Evolutionary conservation across 306 rosid genomes (phyloP).

Genomic region (Cyclanthera cordifolia): DNA sequence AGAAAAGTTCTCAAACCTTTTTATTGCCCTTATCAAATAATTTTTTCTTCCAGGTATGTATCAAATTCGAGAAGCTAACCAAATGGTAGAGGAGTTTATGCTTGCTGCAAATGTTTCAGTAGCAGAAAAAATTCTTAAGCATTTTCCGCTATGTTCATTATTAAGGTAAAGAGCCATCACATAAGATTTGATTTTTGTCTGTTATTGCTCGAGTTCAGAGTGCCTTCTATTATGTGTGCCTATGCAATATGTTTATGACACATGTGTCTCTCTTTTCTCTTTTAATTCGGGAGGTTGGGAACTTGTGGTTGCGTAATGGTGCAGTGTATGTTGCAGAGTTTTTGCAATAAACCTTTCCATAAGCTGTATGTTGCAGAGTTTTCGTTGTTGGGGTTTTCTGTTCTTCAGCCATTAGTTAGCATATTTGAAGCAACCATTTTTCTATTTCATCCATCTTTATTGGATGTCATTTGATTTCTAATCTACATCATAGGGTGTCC

Average conservation of each 20-base stretch:
- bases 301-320: background rate
- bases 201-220: background rate
- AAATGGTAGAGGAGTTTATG: constrained; percentile 99
- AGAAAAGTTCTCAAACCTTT: background rate
- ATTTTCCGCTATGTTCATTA: constrained; percentile 60
- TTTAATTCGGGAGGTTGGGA: background rate
- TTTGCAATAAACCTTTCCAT: background rate
- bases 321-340: background rate
- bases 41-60: constrained; percentile 64
- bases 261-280: background rate
- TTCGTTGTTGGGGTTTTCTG: no score
- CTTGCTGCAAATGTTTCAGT: constrained; percentile 97
- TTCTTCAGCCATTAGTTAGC: background rate
- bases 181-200: background rate
- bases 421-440: background rate
- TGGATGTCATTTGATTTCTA: background rate
- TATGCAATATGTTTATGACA: background rate
- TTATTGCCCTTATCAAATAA: background rate
- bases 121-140: constrained; percentile 71
- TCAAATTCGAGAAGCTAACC: constrained; percentile 96
- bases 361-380: background rate
- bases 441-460: background rate
- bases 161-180: constrained; percentile 43
- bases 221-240: background rate
- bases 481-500: background rate